Base-by-base conservation (phyloP, 2,329 filamentous ascomycete genomes). In the Cercospora berteroae region DNA sequence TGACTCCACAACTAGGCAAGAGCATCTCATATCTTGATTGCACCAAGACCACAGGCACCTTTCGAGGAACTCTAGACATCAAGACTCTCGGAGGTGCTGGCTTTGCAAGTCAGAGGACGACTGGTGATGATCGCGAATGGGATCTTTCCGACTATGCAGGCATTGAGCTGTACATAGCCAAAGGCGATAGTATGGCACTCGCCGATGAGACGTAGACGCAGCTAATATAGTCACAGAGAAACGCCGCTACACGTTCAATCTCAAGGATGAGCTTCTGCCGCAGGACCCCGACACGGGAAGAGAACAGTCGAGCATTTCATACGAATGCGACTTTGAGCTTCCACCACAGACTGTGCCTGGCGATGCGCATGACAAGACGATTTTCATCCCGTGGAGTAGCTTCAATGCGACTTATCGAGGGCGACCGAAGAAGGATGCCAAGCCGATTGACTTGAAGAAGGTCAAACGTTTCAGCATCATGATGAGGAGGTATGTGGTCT, bases 41-140 rank as follows among this genome's bases (percentile, higher is more conserved):
- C 42, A 69, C 77, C 13, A 69, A 77, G 9, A 71, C 77, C 57
- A 78, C 76, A 4, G 86, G 84, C 4, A 78, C 77, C 8, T 93
- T 94, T 80, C 80, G 86, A 70, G 92, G 92, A 2, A 82, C 83
- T 25, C 84, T 95, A 20, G 91, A 95, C 79, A 92, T 89, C 70
- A 85, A 84, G 63, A 88, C 90, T 0, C 86, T 95, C 0, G 91
- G 91, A 27, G 91, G 91, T 31, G 92, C 92, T 0, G 92, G 92
- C 5, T 95, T 96, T 76, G 92, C 92, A 9, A 92, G 89, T 4
- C 92, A 94, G 77, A 86, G 89, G 57, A 93, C 89, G 4, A 84
- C 83, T 3, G 79, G 79, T 44, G 86, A 88, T 7, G 80, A 84
- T 44, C 79, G 83, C 13, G 79, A 80, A 25, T 90, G 90, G 85